Evolutionary conservation across 768 basidiomycete genomes (phyloP).

Genomic region (Harrya chromipes): DNA sequence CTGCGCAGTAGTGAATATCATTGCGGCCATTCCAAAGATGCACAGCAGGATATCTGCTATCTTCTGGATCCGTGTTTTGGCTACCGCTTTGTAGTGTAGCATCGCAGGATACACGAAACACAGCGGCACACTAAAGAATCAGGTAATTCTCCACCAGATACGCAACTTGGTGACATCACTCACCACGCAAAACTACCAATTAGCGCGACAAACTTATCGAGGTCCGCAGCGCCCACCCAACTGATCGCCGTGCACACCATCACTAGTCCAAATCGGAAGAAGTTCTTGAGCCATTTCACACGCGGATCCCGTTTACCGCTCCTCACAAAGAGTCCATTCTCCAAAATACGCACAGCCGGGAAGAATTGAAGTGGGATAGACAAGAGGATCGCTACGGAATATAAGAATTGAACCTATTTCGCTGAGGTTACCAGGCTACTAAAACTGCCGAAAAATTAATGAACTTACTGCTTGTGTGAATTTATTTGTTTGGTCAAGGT

Average conservation of each 20-base stretch:
- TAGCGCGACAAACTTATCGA: constrained; percentile 95
- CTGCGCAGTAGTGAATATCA: constrained; percentile 76
- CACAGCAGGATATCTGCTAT: constrained; percentile 68
- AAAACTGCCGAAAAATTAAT: constrained; percentile 16
- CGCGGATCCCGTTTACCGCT: constrained; percentile 78
- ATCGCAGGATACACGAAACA: constrained; percentile 94
- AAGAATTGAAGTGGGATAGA: constrained; percentile 95
- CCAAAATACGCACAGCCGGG: constrained; percentile 96
- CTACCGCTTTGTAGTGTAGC: constrained; percentile 87
- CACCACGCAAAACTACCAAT: constrained; percentile 94
- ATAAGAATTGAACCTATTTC: constrained; percentile 72
- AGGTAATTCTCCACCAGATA: constrained; percentile 11
- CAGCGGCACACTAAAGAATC: constrained; percentile 68
- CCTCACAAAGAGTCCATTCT: constrained; percentile 87
- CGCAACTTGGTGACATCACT: constrained; percentile 22
- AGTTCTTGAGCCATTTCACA: constrained; percentile 97
- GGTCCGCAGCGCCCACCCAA: constrained; percentile 78
- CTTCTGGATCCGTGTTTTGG: constrained; percentile 66
- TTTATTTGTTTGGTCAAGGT: constrained; percentile 77
- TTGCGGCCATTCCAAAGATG: constrained; percentile 68
- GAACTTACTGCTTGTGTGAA: constrained; percentile 80
- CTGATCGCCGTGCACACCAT: constrained; percentile 79
- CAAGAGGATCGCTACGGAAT: constrained; percentile 89
- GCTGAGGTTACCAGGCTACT: background rate
- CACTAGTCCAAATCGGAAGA: constrained; percentile 74